Conservation (phyloP, 768 basidiomycete genomes). For the Daedaleopsis sinensis region DNA sequence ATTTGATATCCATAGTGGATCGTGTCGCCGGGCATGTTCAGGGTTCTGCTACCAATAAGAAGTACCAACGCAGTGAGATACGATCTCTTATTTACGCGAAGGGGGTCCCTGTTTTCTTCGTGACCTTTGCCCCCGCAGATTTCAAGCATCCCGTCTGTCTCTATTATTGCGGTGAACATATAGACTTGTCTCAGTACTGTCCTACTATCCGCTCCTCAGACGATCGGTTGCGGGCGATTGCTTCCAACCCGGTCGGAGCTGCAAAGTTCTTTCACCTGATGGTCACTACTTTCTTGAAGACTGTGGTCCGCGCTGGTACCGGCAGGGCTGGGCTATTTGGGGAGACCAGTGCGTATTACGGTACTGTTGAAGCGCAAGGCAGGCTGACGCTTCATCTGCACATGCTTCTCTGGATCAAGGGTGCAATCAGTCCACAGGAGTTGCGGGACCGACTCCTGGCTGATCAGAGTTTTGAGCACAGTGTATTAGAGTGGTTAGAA, state of each 20-base stretch:
- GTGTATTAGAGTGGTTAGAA: too few species aligned
- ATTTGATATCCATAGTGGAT: neutral
- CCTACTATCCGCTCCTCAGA: neutral
- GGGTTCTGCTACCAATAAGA: neutral
- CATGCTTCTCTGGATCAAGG: conserved; percentile 20
- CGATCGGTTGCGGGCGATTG: neutral
- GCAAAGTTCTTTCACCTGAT: too few species aligned
- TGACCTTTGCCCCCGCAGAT: conserved; percentile 1
- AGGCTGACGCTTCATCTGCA: conserved; percentile 22
- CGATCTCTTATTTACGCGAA: neutral
- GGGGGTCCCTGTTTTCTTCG: neutral
- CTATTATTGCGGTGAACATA: neutral
- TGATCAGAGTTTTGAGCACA: too few species aligned
- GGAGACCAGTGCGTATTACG: conserved; percentile 6
- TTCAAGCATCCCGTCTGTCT: conserved; percentile 3
- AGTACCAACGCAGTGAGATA: neutral
- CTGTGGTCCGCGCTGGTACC: too few species aligned
- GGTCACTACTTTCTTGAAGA: too few species aligned
- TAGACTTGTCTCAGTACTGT: neutral
- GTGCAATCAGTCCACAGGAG: conserved; percentile 32
- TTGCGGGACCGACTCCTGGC: conserved; percentile 32
- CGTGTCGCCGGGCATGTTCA: neutral
- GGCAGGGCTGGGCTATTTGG: too few species aligned
- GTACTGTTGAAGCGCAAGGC: conserved; percentile 19
- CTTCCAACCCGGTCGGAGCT: too few species aligned